Evolutionary conservation across 495 filamentous ascomycete genomes (phyloP).

Genomic region (Penicillium verhagenii): DNA sequence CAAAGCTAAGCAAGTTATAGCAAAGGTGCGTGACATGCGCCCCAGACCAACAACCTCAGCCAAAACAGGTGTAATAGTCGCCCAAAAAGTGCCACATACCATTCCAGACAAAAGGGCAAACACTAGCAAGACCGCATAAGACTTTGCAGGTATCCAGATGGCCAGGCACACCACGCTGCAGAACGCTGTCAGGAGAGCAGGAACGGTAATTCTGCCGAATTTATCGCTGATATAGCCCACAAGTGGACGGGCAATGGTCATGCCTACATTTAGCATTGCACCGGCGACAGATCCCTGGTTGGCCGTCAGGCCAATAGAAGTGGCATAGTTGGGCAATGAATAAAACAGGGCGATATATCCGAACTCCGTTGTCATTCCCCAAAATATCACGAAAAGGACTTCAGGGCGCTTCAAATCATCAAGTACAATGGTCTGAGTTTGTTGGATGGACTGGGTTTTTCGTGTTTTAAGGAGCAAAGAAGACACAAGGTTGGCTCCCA

Average conservation of each 20-base stretch:
- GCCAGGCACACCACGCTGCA: constrained; percentile 60
- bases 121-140: constrained; percentile 60
- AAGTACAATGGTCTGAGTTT: constrained; percentile 56
- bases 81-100: constrained; percentile 72
- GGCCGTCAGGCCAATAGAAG: constrained; percentile 58
- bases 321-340: constrained; percentile 68
- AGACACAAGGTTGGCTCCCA: constrained; percentile 57
- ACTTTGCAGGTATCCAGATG: constrained; percentile 67
- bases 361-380: constrained; percentile 64
- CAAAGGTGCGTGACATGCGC: constrained; percentile 58
- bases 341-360: constrained; percentile 73
- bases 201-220: constrained; percentile 67
- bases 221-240: constrained; percentile 67
- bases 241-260: constrained; percentile 62
- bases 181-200: constrained; percentile 57
- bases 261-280: constrained; percentile 67
- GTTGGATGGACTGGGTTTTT: constrained; percentile 54
- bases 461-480: constrained; percentile 61
- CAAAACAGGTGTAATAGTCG: constrained; percentile 61
- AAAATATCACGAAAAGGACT: constrained; percentile 59
- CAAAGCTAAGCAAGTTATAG: constrained; percentile 63
- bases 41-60: constrained; percentile 68
- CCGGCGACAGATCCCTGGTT: constrained; percentile 63
- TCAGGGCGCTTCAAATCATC: constrained; percentile 52
- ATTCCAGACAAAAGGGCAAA: constrained; percentile 62